These are phyloP conservation scores for Elymus sibiricus DNA, from an alignment of 176 grass and related monocot species.

Conservation along the genomic window DNA sequence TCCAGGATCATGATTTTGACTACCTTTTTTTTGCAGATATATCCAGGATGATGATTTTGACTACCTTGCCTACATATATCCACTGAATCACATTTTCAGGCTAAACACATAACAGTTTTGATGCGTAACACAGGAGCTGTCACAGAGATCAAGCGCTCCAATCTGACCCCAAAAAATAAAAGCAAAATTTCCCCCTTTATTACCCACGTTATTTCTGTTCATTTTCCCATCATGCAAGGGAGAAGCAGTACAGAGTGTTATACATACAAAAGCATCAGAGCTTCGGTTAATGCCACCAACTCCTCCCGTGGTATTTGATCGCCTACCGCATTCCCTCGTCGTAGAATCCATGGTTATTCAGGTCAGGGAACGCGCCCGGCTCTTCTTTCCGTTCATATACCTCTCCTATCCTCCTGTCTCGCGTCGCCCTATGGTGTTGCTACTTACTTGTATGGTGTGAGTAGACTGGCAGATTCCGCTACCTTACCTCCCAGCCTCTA, in stretches of 20 bases:
- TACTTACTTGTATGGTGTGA: constrained; percentile 28
- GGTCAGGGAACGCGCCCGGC: constrained; percentile 36
- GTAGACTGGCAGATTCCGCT: constrained; percentile 25
- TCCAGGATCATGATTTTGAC: no score
- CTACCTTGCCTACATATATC: neutral
- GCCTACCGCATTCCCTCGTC: neutral
- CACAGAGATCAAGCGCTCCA: neutral
- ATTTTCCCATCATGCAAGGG: constrained; percentile 25
- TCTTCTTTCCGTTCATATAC: neutral
- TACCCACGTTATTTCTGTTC: constrained; percentile 17
- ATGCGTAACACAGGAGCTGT: no score
- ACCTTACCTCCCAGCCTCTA: constrained; percentile 39
- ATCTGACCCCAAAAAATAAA: constrained; percentile 10
- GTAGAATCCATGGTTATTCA: constrained; percentile 9
- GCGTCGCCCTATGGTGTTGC: constrained; percentile 21
- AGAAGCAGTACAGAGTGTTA: constrained; percentile 34
- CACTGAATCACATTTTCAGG: no score
- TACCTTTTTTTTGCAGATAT: no score
- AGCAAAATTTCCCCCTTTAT: constrained; percentile 14
- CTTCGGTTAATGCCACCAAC: constrained; percentile 19
- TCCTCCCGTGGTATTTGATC: neutral
- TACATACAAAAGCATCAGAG: constrained; percentile 44
- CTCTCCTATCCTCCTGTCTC: constrained; percentile 11
- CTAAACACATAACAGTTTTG: no score
- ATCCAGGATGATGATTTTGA: no score